A percentile compares a stretch with the other conserved stretches of the same genome.
phyloP scores from a whole-genome alignment of 2,329 filamentous ascomycete species.

The Coniosporium tulheliwenetii region DNA sequence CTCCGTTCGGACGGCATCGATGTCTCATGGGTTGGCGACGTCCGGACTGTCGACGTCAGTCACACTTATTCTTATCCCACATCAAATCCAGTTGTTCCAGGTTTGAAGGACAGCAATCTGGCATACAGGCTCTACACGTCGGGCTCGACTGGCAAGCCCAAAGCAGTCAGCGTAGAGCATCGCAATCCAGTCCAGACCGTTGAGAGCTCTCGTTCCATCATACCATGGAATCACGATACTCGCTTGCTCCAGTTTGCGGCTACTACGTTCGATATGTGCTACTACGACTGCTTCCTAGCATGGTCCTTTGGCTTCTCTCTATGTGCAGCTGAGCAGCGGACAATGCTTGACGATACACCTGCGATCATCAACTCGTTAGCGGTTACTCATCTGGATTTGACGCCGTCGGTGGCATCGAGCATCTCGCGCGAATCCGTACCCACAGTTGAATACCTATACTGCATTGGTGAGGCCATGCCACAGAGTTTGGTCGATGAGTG shows the following conservation, averaged over 20 bases:
- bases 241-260: slow-evolving; percentile 85
- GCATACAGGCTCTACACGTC: slow-evolving; percentile 94
- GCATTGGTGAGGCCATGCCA: too few relatives aligned
- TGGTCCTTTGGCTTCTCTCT: slow-evolving; percentile 59
- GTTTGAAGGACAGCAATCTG: slow-evolving; percentile 21
- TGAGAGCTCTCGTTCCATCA: slow-evolving; percentile 32
- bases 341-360: slow-evolving; percentile 62
- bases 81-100: too few relatives aligned
- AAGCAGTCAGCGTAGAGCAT: slow-evolving; percentile 75
- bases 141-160: slow-evolving; percentile 76
- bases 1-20: not conserved
- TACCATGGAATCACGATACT: slow-evolving; percentile 31
- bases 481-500: too few relatives aligned
- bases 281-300: slow-evolving; percentile 91
- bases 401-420: too few relatives aligned
- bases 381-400: too few relatives aligned
- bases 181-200: slow-evolving; percentile 65
- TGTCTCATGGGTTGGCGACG: too few relatives aligned
- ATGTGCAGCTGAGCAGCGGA: slow-evolving; percentile 50
- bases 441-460: too few relatives aligned
- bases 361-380: slow-evolving; percentile 43
- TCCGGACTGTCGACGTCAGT: not conserved
- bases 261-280: slow-evolving; percentile 84
- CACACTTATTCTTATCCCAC: too few relatives aligned
- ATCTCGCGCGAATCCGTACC: too few relatives aligned